Conservation (phyloP, 2,329 filamentous ascomycete species). For the Mariannaea sp. region DNA sequence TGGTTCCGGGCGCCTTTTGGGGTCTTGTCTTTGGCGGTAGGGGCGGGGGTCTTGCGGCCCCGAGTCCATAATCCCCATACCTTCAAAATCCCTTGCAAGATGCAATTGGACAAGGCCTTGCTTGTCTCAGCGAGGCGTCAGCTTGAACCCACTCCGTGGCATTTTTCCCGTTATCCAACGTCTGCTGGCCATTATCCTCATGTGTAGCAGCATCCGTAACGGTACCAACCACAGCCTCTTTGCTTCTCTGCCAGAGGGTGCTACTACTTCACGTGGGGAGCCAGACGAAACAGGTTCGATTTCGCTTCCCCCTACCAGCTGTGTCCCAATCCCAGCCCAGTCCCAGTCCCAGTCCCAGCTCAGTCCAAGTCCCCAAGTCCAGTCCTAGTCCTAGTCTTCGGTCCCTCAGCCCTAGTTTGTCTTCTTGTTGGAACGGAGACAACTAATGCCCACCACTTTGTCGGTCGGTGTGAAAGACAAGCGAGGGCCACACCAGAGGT, state of each 20-base stretch:
- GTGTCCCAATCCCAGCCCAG: slow-evolving; percentile 10
- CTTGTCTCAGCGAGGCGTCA: slow-evolving; percentile 27
- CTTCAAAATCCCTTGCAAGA: slow-evolving; percentile 27
- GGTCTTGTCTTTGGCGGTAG: slow-evolving; percentile 29
- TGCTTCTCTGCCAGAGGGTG: slow-evolving; percentile 35
- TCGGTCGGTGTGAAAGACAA: slow-evolving; percentile 20
- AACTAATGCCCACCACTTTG: slow-evolving; percentile 22
- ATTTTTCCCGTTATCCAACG: slow-evolving; percentile 32
- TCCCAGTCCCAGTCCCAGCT: slow-evolving; percentile 2
- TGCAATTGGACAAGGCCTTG: slow-evolving; percentile 28
- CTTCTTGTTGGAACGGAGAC: slow-evolving; percentile 8
- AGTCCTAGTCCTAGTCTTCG: background rate
- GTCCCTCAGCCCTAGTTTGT: slow-evolving; percentile 25
- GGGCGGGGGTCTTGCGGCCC: slow-evolving; percentile 33
- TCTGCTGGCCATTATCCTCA: slow-evolving; percentile 29
- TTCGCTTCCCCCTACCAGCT: slow-evolving; percentile 29
- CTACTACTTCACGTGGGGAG: slow-evolving; percentile 34
- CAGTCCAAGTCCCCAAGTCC: background rate
- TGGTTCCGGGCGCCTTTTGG: slow-evolving; percentile 11
- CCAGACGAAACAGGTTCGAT: slow-evolving; percentile 28
- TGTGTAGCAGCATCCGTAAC: slow-evolving; percentile 14
- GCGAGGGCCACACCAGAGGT: slow-evolving; percentile 20
- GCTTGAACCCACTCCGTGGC: slow-evolving; percentile 36
- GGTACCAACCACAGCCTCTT: slow-evolving; percentile 30
- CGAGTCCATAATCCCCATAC: slow-evolving; percentile 15